Base-by-base conservation (phyloP, 1,284 basidiomycete species). In the Termitomyces sp. region DNA sequence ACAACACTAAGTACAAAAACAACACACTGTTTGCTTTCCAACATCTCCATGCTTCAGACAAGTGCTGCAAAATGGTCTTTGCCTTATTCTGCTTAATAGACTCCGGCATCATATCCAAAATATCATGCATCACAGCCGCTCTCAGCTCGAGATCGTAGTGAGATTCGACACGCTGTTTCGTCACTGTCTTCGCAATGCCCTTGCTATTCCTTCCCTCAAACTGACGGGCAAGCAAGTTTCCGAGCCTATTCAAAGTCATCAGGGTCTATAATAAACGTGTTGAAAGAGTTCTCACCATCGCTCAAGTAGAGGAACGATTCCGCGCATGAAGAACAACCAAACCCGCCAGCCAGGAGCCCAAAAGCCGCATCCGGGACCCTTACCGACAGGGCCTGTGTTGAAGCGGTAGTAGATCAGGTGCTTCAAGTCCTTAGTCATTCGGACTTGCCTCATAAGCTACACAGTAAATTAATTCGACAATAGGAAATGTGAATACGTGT, bases 321-420 rank as follows among this genome's bases (percentile, higher is more conserved):
- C 97, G 52, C 97, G 88, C 87, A 99, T 92, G 81, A 99, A 99
- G 80, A 99, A 99, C 59, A 99, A 77, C 97, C 97, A 99, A 6
- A 99, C 97, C 52, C 97, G 84, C 97, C 97, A 99, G 33, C 96
- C 97, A 17, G 97, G 97, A 52, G 95, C 94, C 97, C 97, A 99
- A 81, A 99, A 99, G 58, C 97, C 97, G 65, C 94, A 94, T 69
- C 97, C 97, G 52, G 97, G 97, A 62, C 97, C 97, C 72, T 99
- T 99, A 26, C 97, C 97, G 50, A 99, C 96, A 52, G 96, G 96
- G 53, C 97, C 97, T 26, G 96, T 98, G 77, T 99, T 99, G 84
- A 99, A 99, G 57, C 94, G 92, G 67, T 96, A 96, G 77, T 96
- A 96, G 70, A 94, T 95, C 63, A 98, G 73, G 70, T 98, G 94